Percentiles rank a stretch among this genome's conserved stretches.
Evolutionary conservation across 345 rosid genomes (phyloP).

Genomic region (Corchorus capsularis): DNA sequence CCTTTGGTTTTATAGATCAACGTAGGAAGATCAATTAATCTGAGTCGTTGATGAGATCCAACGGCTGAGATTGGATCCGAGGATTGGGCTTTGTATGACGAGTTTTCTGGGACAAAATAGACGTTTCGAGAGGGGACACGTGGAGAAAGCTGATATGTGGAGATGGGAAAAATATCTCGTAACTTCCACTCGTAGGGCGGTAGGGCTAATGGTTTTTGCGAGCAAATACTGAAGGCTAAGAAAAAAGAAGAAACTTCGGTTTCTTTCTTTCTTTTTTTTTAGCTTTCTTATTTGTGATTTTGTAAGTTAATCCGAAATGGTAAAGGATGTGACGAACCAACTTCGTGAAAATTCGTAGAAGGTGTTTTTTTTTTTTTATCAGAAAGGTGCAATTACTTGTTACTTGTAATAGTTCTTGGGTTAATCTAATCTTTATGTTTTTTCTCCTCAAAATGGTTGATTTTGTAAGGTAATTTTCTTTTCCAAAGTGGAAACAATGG

Average conservation of each 20-base stretch:
- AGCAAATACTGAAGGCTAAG: no score
- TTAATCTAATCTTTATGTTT: no score
- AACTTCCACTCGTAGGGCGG: neutral
- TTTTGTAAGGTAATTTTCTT: no score
- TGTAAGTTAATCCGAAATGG: neutral
- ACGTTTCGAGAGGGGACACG: conserved; percentile 46
- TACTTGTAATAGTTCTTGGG: no score
- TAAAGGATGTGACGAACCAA: neutral
- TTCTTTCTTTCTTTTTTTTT: no score
- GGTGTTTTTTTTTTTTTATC: no score
- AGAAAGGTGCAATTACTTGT: no score
- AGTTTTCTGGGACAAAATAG: conserved; percentile 31
- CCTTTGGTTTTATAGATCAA: neutral
- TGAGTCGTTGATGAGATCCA: conserved; percentile 29
- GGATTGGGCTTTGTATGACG: conserved; percentile 24
- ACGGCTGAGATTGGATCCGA: conserved; percentile 36
- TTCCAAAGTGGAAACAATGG: no score
- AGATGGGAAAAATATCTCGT: conserved; percentile 1
- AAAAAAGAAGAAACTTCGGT: no score
- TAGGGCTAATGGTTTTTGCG: neutral
- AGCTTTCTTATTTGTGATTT: no score
- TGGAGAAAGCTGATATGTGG: conserved; percentile 30
- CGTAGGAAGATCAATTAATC: neutral
- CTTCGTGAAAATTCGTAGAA: neutral
- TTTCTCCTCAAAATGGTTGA: no score